Conservation (phyloP, 2,329 filamentous ascomycete genomes). For the Diaporthe eres region DNA sequence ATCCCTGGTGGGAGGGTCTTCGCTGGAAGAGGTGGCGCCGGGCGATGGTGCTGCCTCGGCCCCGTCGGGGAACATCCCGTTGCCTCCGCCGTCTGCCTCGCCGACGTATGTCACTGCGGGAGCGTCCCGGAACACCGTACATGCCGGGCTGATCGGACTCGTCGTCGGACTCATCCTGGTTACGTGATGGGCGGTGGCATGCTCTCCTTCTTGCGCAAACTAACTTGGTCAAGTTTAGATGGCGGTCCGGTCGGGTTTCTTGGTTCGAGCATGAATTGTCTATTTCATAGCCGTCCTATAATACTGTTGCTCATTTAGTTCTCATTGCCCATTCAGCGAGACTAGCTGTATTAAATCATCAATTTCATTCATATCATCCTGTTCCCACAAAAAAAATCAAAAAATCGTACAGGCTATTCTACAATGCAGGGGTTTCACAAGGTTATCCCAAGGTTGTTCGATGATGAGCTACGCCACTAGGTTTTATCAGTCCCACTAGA, state of each 20-base stretch:
- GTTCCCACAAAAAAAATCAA: no score
- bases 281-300: constrained; percentile 13
- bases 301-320: constrained; percentile 24
- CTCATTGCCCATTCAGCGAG: constrained; percentile 2
- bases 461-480: no score
- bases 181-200: constrained; percentile 3
- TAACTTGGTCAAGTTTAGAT: constrained; percentile 11
- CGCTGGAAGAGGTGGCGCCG: not conserved
- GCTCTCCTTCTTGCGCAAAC: not conserved
- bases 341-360: constrained; percentile 21
- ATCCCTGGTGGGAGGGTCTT: constrained; percentile 6
- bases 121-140: constrained; percentile 12
- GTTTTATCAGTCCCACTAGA: not conserved
- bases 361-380: constrained; percentile 7
- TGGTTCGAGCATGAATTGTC: constrained; percentile 11
- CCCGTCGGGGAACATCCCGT: not conserved
- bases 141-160: not conserved
- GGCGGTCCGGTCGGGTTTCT: not conserved
- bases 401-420: not conserved
- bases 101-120: constrained; percentile 34
- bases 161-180: constrained; percentile 18
- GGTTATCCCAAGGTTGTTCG: not conserved
- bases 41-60: not conserved
- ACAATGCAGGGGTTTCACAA: not conserved
- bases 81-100: constrained; percentile 3